Base-by-base conservation (phyloP, 2,329 filamentous ascomycete species). In the Sphaceloma murrayae region DNA sequence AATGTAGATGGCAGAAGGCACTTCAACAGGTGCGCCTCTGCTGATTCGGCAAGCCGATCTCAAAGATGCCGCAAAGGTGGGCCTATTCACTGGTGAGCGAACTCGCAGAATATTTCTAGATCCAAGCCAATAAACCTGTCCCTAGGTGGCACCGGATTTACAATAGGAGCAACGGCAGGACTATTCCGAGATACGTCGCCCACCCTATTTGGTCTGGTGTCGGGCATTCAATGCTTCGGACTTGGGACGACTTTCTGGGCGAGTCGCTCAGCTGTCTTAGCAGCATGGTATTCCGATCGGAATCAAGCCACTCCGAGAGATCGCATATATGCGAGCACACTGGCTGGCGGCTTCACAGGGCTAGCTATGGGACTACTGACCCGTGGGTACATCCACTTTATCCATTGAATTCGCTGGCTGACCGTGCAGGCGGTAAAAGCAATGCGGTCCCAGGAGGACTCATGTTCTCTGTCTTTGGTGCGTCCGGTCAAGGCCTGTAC, bases 201-300 rank as follows among this genome's bases (percentile, higher is more conserved):
- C 3, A 59, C 77, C 2, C 63, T 89, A 5, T 89, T 86, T 63
- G 80, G 85, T 0, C 53, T 81, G 9, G 73, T 80, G 27, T 79
- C 81, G 16, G 82, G 85, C 13, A 68, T 85, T 30, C 86, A 94
- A 64, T 94, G 85, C 76, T 85, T 85, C 62, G 72, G 76, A 31
- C 72, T 93, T 29, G 85, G 85, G 26, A 77, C 74, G 34, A 82
- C 77, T 11, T 95, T 80, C 59, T 89, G 80, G 72, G 80, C 82
- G 79, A 50, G 55, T 18, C 62, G 67, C 8, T 55, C 57, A n/a
- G 51, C 58, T 8, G 53, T 70, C 16, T 59, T 72, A 17, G 51
- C 56, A 46, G 55, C 57, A 34, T 59, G 55, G 54, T 48, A 52
- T n/a, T 46, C 34, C 47, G 66, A 75, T 36, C 14, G 48, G 4